Percentiles rank a stretch among this genome's conserved stretches.
Conservation (phyloP, 139 green algal species). For the Desmodesmus armatus region DNA sequence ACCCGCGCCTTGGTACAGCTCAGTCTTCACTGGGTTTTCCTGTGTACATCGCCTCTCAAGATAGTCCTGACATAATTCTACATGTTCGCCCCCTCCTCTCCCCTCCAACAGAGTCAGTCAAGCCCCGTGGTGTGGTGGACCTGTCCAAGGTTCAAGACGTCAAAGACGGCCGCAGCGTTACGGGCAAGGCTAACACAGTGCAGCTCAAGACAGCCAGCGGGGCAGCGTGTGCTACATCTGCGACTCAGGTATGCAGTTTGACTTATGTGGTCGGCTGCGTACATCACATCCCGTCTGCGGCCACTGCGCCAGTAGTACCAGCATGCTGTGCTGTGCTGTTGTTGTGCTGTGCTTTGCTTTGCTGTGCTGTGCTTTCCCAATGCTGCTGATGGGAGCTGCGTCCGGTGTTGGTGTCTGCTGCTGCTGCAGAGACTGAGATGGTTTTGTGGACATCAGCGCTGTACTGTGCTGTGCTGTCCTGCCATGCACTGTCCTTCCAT, state of each 20-base stretch:
- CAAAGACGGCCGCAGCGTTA: constrained; percentile 60
- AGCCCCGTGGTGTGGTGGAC: constrained; percentile 90
- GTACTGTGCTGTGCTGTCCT: constrained; percentile 82
- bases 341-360: background rate
- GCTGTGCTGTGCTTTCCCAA: background rate
- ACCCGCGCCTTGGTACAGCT: too few relatives aligned
- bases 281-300: background rate
- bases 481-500: background rate
- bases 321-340: background rate
- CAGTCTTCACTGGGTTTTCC: too few relatives aligned
- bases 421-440: constrained; percentile 80
- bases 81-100: too few relatives aligned
- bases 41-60: too few relatives aligned
- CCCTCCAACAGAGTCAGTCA: constrained; percentile 65
- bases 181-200: constrained; percentile 81
- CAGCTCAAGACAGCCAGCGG: constrained; percentile 81
- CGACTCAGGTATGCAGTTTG: constrained; percentile 57
- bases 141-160: constrained; percentile 85
- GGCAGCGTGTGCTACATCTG: constrained; percentile 79
- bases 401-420: too few relatives aligned
- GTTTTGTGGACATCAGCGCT: constrained; percentile 91
- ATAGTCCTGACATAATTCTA: too few relatives aligned
- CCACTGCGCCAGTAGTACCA: background rate
- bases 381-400: background rate
- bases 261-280: background rate